phyloP scores from a whole-genome alignment of 495 filamentous ascomycete genomes.

The Penicillium cataractarum region DNA sequence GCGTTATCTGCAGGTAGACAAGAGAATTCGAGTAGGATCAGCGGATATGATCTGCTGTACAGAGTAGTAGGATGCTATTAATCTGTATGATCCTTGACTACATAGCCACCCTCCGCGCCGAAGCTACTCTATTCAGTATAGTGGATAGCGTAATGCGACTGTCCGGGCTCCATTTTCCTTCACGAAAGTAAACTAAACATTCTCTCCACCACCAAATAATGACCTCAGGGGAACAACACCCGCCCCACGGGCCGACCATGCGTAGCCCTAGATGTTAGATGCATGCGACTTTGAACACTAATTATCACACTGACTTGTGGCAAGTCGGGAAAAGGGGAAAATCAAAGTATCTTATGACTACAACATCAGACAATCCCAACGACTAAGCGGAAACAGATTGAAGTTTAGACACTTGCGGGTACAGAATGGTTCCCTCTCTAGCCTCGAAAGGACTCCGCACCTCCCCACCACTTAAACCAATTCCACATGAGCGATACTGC shows the following conservation, averaged over 20 bases:
- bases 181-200: not conserved
- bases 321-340: not conserved
- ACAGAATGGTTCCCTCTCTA: too few relatives aligned
- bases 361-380: not conserved
- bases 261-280: not conserved
- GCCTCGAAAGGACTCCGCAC: not conserved
- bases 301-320: not conserved
- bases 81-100: not conserved
- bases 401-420: not conserved
- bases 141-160: not conserved
- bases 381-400: not conserved
- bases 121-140: not conserved
- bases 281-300: not conserved
- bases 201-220: not conserved
- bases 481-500: not conserved
- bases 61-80: not conserved
- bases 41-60: not conserved
- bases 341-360: not conserved
- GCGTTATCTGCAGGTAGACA: not conserved
- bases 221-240: not conserved
- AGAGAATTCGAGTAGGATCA: not conserved
- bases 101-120: not conserved
- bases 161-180: slow-evolving; percentile 1
- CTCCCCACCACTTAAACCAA: not conserved
- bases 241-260: not conserved